These are phyloP conservation scores for Pholiota molesta DNA, from an alignment of 768 basidiomycete species.

Conservation along the genomic window DNA sequence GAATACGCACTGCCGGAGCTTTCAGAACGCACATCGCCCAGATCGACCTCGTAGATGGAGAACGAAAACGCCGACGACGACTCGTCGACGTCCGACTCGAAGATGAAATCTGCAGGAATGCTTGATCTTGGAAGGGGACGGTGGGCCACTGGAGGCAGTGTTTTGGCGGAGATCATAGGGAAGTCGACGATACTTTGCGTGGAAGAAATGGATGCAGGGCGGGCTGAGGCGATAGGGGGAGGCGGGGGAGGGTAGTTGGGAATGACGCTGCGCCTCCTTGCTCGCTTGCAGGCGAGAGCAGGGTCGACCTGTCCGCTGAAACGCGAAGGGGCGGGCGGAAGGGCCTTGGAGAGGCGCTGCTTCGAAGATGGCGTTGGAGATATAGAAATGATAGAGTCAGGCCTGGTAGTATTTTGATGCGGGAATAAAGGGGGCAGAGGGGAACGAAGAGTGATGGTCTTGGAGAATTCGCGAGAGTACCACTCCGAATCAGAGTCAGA, in stretches of 20 bases:
- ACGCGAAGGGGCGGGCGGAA: slow-evolving; percentile 15
- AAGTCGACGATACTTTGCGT: slow-evolving; percentile 23
- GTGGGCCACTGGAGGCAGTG: slow-evolving; percentile 21
- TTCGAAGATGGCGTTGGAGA: slow-evolving; percentile 15
- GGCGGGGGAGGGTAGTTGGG: slow-evolving; percentile 44
- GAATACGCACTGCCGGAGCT: slow-evolving; percentile 38
- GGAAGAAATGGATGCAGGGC: slow-evolving; percentile 28
- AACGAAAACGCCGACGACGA: slow-evolving; percentile 37
- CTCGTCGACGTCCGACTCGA: slow-evolving; percentile 29
- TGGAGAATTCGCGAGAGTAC: slow-evolving; percentile 58
- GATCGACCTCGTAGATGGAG: slow-evolving; percentile 37
- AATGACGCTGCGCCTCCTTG: slow-evolving; percentile 31
- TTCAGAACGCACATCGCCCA: slow-evolving; percentile 22
- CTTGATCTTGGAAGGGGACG: slow-evolving; percentile 60
- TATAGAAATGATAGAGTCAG: slow-evolving; percentile 36
- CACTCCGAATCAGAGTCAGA: slow-evolving; percentile 58
- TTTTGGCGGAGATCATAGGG: slow-evolving; percentile 14
- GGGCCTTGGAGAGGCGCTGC: slow-evolving; percentile 13
- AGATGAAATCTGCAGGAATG: slow-evolving; percentile 45
- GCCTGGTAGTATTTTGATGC: slow-evolving; percentile 28
- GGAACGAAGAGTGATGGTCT: slow-evolving; percentile 51
- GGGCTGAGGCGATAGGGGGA: slow-evolving; percentile 34
- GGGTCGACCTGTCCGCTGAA: slow-evolving; percentile 20
- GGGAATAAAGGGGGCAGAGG: slow-evolving; percentile 34
- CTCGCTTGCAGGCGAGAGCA: slow-evolving; percentile 34